Conservation (phyloP, 2,329 filamentous ascomycete genomes). For the Alternaria tenuissima region DNA sequence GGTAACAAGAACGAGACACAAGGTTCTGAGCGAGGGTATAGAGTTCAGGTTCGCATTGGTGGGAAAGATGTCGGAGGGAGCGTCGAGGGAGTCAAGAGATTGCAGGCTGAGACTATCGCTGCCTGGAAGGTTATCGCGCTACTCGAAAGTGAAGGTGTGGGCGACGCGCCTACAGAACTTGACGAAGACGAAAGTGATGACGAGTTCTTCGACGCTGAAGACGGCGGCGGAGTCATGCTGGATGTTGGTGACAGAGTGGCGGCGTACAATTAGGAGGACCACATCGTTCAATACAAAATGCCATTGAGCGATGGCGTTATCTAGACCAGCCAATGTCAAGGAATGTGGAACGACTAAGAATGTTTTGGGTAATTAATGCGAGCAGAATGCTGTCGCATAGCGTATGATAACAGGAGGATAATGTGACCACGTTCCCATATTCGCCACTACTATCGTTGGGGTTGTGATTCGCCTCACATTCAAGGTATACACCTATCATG, state of each 20-base stretch:
- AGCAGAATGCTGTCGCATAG: not conserved
- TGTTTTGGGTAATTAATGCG: not conserved
- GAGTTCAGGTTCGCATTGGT: conserved; percentile 48
- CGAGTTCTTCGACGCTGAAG: conserved; percentile 29
- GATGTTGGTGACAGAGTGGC: not conserved
- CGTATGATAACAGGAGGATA: not conserved
- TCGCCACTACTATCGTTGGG: not conserved
- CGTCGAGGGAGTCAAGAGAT: conserved; percentile 42
- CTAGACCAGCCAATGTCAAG: not conserved
- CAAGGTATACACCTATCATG: not conserved
- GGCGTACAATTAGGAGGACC: not conserved
- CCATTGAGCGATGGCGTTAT: not conserved
- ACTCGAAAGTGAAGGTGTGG: conserved; percentile 21
- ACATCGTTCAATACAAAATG: not conserved
- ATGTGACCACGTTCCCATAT: not conserved
- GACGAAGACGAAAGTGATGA: conserved; percentile 13
- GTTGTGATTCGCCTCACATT: not conserved
- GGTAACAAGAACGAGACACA: not conserved
- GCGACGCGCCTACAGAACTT: not conserved
- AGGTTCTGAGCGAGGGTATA: conserved; percentile 25
- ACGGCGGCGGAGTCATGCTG: conserved; percentile 17
- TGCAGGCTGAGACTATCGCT: conserved; percentile 52
- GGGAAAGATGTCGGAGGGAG: conserved; percentile 43
- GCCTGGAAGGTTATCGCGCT: conserved; percentile 44
- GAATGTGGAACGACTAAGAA: not conserved